Base-by-base conservation (phyloP, 768 basidiomycete genomes). In the Rhodocollybia butyracea region DNA sequence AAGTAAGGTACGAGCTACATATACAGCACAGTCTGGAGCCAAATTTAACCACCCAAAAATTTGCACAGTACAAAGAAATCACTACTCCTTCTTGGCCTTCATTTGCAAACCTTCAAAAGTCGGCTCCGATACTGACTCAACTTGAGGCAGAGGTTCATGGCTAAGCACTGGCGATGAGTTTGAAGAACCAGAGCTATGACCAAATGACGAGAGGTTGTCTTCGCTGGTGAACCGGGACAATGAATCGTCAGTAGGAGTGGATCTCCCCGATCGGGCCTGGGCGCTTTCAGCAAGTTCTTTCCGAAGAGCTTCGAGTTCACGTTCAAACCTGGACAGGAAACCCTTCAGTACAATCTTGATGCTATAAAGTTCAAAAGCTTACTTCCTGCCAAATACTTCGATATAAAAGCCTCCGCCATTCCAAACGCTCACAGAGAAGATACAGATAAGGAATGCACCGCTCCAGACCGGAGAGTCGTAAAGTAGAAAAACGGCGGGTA, bases 321-420 rank as follows among this genome's bases (percentile, higher is more conserved):
- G 84, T 69, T 97, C 94, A 63, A 97, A 97, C 68, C 94, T 95
- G 61, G 1, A 46, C 26, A 51, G 36, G 42, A 15, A 15, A 56
- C 32, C 60, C 54, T 24, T 11, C 5, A 17, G 12, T 43, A 46
- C 30, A 57, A 12, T 39, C 6, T 24, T 2, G 31, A 15, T 2
- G 30, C 12, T 24, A 32, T 56, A 30, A 46, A 26, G 17, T 43
- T 24, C 13, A 11, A 55, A 26, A 54, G 81, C 91, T 61, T 59
- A 95, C 94, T 97, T 96, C 73, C 94, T 84, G 27, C 94, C 94
- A 66, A 96, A 97, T 19, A 97, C 94, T 68, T 97, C 94, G 52
- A 97, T 94, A 68, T 97, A 97, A 76, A 87, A 97, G 1, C 91
- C 91, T 22, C 90, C 94, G 10, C 95, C 95, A 66, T 98, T 98